Evolutionary conservation across 768 basidiomycete genomes (phyloP).

Genomic region (Collybiopsis confluens): DNA sequence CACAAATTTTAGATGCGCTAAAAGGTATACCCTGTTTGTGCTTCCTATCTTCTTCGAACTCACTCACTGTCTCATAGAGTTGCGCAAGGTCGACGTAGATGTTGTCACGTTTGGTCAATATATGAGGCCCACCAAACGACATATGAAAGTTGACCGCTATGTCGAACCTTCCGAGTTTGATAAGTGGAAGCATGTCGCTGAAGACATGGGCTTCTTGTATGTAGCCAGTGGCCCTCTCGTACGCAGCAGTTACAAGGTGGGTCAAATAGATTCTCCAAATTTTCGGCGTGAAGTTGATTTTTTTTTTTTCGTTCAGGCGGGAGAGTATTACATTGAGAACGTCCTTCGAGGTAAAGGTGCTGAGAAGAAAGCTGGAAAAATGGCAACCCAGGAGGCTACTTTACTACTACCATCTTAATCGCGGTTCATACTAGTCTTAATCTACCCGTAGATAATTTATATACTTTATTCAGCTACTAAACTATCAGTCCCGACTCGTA

Average conservation of each 20-base stretch:
- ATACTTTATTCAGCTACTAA: background rate
- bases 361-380: constrained; percentile 30
- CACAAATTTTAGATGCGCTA: constrained; percentile 78
- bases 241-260: constrained; percentile 97
- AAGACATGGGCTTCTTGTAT: constrained; percentile 93
- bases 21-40: too few species aligned
- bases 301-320: constrained; percentile 69
- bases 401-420: too few species aligned
- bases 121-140: constrained; percentile 97
- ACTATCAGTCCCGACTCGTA: background rate
- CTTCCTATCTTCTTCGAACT: too few species aligned
- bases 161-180: constrained; percentile 93
- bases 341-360: constrained; percentile 62
- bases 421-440: too few species aligned
- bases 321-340: constrained; percentile 93
- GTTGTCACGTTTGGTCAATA: constrained; percentile 99
- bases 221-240: constrained; percentile 97
- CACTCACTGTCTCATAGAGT: constrained; percentile 45
- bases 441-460: too few species aligned
- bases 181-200: constrained; percentile 84
- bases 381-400: constrained; percentile 2
- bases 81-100: constrained; percentile 85
- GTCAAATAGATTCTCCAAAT: too few species aligned
- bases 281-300: too few species aligned
- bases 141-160: constrained; percentile 99